phyloP scores from a whole-genome alignment of 139 green algal genomes.

The Micractinium conductrix region DNA sequence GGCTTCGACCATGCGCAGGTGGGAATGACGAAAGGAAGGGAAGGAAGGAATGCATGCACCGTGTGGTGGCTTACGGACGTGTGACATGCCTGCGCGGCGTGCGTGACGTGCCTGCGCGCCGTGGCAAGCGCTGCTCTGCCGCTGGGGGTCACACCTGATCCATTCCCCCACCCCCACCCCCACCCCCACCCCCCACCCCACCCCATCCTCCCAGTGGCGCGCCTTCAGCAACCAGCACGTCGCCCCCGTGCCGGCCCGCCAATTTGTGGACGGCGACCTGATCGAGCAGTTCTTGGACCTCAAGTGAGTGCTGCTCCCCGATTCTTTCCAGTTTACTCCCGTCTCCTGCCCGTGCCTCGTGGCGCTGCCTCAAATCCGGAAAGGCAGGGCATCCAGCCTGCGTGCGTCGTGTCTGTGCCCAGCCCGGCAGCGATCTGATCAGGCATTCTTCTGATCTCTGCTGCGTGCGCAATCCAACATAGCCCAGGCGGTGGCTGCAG shows the following conservation, averaged over 20 bases:
- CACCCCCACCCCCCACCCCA: not conserved
- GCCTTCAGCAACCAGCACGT: slow-evolving; percentile 83
- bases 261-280: slow-evolving; percentile 96
- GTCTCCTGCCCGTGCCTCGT: too few species aligned
- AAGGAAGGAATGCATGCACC: too few species aligned
- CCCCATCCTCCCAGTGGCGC: slow-evolving; percentile 63
- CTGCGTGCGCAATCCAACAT: not conserved
- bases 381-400: too few species aligned
- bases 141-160: too few species aligned
- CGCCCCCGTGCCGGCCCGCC: slow-evolving; percentile 30
- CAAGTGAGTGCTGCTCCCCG: not conserved
- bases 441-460: not conserved
- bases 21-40: too few species aligned
- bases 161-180: too few species aligned
- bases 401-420: not conserved
- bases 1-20: slow-evolving; percentile 80
- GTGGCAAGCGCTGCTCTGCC: too few species aligned
- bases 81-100: too few species aligned
- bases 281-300: slow-evolving; percentile 96
- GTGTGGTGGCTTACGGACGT: too few species aligned
- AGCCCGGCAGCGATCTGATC: not conserved
- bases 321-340: too few species aligned
- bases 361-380: too few species aligned
- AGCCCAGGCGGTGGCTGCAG: not conserved
- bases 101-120: too few species aligned